Base-by-base conservation (phyloP, 345 rosid species). In the Ricinus communis region DNA sequence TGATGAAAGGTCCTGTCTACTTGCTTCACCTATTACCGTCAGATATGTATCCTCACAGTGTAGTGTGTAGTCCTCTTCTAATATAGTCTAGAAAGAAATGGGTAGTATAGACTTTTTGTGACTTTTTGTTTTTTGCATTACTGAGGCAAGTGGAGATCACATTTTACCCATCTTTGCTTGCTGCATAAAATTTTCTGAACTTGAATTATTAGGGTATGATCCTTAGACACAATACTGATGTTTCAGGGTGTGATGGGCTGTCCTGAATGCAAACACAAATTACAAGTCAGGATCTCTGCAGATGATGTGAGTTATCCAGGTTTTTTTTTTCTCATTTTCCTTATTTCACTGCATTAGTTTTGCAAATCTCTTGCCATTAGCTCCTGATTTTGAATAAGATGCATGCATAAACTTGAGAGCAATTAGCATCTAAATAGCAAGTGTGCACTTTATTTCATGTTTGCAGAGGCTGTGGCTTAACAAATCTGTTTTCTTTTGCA, bases 211-310 rank as follows among this genome's bases (percentile, higher is more conserved):
- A 11, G 24, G 60, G 53, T 79, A 38, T 65, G 60, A 55, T 68
- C 21, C 61, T 60, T 62, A 13, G 71, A 45, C 69, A 60, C 67
- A 69, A 77, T 52, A 62, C 36, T 68, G 9, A 31, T 63, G 51
- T 59, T 76, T 79, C 87, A 93, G 97, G 97, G 97, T 68, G 97
- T 91, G 70, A 91, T 93, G 96, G 58, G 85, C 77, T 93, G 97
- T 82, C 77, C 91, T 65, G 98, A 90, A 85, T 93, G 98, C 90
- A 91, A 91, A 81, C 65, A 85, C 84, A 93, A 85, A 78, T 78
- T 93, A 65, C 94, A 87, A 85, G 82, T 93, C 83, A 86, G 83
- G 72, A 90, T 93, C 75, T 91, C 98, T 52, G 97, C 97, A 0
- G 98, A 93, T 82, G 94, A 93, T 88, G 98, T 93, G 74, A 84